These are phyloP conservation scores for Homolaphlyctis polyrhiza DNA, from an alignment of 371 early-diverging fungal species.

Conservation along the genomic window DNA sequence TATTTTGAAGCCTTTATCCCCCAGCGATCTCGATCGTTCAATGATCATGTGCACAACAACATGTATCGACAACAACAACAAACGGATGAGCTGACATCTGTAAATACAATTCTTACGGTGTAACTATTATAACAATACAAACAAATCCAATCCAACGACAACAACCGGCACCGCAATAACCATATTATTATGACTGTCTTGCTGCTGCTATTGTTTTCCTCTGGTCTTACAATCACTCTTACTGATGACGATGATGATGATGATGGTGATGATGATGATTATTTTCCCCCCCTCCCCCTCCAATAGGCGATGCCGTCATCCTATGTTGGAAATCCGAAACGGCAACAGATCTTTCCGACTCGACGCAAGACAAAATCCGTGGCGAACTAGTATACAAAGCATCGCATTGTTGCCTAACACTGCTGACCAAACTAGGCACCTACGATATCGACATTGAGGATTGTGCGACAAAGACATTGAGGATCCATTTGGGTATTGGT, in stretches of 20 bases:
- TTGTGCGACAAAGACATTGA: constrained; percentile 24
- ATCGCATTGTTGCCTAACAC: constrained; percentile 41
- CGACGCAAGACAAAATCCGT: constrained; percentile 5
- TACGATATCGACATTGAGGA: constrained; percentile 41
- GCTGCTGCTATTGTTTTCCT: no score
- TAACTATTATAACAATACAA: no score
- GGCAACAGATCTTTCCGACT: constrained; percentile 8
- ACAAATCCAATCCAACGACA: no score
- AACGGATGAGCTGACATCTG: no score
- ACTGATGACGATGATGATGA: no score
- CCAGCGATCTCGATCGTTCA: not conserved
- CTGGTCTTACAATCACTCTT: no score
- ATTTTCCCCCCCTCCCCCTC: no score
- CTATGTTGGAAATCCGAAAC: constrained; percentile 43
- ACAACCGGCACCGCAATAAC: no score
- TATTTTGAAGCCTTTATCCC: not conserved
- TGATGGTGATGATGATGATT: no score
- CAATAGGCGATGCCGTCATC: constrained; percentile 50
- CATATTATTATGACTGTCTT: no score
- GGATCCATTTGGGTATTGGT: constrained; percentile 51
- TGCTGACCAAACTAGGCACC: constrained; percentile 33
- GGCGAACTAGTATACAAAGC: constrained; percentile 48
- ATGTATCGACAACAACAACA: no score
- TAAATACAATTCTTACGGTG: no score
- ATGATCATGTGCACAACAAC: not conserved